These are phyloP conservation scores for Evansstolkia leycettana DNA, from an alignment of 495 filamentous ascomycete genomes.

Conservation along the genomic window DNA sequence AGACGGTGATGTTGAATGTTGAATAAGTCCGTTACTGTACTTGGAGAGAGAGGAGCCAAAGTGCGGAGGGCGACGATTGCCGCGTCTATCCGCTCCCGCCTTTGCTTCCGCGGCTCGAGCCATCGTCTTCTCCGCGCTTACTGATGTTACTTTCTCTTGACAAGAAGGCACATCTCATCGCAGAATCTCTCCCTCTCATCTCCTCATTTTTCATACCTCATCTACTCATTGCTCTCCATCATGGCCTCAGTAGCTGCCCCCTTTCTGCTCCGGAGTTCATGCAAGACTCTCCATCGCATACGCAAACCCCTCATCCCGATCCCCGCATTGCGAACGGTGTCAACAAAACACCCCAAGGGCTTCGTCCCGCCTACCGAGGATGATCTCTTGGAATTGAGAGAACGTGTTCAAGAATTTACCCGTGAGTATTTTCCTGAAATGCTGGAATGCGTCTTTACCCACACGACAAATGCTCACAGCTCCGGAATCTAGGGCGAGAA, in stretches of 20 bases:
- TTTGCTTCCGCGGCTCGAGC: too few species aligned
- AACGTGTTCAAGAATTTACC: slow-evolving; percentile 86
- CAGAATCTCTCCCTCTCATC: too few species aligned
- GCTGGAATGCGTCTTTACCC: too few species aligned
- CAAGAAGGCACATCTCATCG: too few species aligned
- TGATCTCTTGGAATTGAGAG: slow-evolving; percentile 75
- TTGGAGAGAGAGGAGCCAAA: too few species aligned
- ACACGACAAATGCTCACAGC: not conserved
- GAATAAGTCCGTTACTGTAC: too few species aligned
- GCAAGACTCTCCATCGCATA: slow-evolving; percentile 11
- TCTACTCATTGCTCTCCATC: too few species aligned
- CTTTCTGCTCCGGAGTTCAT: slow-evolving; percentile 20
- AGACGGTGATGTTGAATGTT: too few species aligned
- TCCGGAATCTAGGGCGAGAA: slow-evolving; percentile 30
- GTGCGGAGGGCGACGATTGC: not conserved
- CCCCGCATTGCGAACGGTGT: slow-evolving; percentile 24
- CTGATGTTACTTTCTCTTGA: too few species aligned
- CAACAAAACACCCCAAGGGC: slow-evolving; percentile 75
- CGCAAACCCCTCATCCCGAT: slow-evolving; percentile 15
- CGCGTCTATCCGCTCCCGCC: not conserved
- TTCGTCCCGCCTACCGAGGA: slow-evolving; percentile 64
- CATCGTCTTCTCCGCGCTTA: too few species aligned
- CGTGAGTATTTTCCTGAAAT: slow-evolving; percentile 33
- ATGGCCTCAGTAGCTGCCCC: slow-evolving; percentile 23
- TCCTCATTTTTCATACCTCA: too few species aligned